Base-by-base conservation (phyloP, 1,139 yeast species). In the Magnusiomyces starmeri region DNA sequence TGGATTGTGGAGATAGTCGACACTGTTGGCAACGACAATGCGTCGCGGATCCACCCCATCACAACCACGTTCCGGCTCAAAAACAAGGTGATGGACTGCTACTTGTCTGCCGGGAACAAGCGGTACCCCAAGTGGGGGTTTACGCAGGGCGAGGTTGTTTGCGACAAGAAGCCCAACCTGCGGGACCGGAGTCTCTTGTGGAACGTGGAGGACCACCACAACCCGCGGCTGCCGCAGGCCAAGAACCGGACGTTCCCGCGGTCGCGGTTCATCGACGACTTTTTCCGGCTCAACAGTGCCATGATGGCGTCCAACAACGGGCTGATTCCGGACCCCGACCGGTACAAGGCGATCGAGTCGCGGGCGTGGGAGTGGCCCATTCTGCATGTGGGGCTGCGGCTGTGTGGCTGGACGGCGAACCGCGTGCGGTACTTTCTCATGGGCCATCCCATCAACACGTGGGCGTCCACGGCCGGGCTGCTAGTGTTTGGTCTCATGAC, bases 281-380 rank as follows among this genome's bases (percentile, higher is more conserved):
- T 94, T 61, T 74, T 94, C 60, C 96, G 89, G 70, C 75, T 94
- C 63, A 92, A 92, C 69, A 81, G 89, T 65, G 98, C 97, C 22
- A 94, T 92, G 97, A 89, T 90, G 97, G 96, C 97, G 25, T 87
- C 97, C 46, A 94, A 94, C 74, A 94, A 94, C 64, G 97, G 96
- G 2, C 78, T 92, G 65, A 82, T 92, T 54, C 97, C 98, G 35
- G 98, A 92, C 64, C 70, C 77, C 16, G 98, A 94, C 61, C 90
- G 90, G 71, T 82, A 80, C 62, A 98, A 94, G 67, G 90, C 84
- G 60, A 78, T 94, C 62, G 95, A 97, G 1, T 88, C 97, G 18
- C 67, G 80, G 48, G 92, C 92, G 62, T 94, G 98, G 98, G 92
- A 94, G 77, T 94, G 99, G 99, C 99, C 99, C 54, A 79, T 92